These are phyloP conservation scores for Lomentospora prolificans DNA, from an alignment of 2,329 filamentous ascomycete genomes.

Conservation along the genomic window DNA sequence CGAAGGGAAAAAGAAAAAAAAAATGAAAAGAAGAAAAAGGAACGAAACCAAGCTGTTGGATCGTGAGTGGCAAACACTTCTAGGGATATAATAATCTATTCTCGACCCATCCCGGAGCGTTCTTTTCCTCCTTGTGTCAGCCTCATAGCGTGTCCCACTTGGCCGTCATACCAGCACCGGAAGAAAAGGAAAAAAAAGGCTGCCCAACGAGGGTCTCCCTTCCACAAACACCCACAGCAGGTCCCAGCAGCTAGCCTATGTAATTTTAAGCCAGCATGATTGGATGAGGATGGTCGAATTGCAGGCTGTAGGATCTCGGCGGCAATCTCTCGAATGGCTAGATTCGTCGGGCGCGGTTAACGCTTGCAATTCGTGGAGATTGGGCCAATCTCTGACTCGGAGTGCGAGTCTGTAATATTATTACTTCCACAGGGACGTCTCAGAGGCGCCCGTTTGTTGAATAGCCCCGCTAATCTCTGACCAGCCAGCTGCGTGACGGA, in stretches of 20 bases:
- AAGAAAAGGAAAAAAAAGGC: not conserved
- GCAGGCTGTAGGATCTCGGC: not conserved
- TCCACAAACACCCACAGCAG: not conserved
- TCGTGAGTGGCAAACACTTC: not conserved
- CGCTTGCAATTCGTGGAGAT: not conserved
- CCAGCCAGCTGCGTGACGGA: not conserved
- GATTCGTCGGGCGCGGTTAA: not conserved
- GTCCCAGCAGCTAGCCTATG: not conserved
- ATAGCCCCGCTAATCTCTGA: not conserved
- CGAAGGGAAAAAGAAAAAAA: not conserved
- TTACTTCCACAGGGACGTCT: not conserved
- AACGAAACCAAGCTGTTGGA: not conserved
- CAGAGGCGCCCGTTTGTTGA: not conserved
- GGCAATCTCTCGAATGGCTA: not conserved
- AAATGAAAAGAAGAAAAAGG: not conserved
- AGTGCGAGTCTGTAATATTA: not conserved
- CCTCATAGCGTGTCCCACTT: not conserved
- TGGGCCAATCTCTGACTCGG: not conserved
- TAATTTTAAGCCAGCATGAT: not conserved
- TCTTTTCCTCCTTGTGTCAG: not conserved
- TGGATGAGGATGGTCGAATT: conserved; percentile 1
- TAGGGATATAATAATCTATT: not conserved
- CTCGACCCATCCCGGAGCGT: not conserved
- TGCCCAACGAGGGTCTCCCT: not conserved
- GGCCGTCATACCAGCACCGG: not conserved